Percentiles rank a stretch among this genome's conserved stretches.
Conservation (phyloP, 192 early-diverging fungal genomes). For the Coemansia sp. region DNA sequence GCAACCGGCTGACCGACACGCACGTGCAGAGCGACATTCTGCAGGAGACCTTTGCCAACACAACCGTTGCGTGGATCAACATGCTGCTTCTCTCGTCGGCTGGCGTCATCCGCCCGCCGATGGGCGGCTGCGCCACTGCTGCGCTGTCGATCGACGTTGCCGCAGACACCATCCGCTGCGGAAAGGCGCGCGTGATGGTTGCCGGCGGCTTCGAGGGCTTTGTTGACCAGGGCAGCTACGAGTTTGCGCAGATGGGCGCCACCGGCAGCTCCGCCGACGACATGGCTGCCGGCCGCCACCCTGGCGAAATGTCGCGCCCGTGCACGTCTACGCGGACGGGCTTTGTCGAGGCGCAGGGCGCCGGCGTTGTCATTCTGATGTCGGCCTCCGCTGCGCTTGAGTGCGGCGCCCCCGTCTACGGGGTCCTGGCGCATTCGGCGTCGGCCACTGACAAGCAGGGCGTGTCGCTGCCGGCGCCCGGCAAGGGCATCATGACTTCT, state of each 20-base stretch:
- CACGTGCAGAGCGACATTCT: slow-evolving; percentile 89
- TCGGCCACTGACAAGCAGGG: slow-evolving; percentile 96
- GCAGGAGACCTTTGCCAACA: slow-evolving; percentile 84
- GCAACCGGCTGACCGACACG: slow-evolving; percentile 76
- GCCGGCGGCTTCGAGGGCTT: slow-evolving; percentile 95
- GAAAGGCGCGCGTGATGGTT: slow-evolving; percentile 92
- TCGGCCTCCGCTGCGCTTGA: slow-evolving; percentile 82
- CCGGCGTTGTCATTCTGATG: slow-evolving; percentile 91
- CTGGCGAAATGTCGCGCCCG: slow-evolving; percentile 90
- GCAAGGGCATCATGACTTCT: slow-evolving; percentile 77
- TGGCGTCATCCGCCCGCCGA: slow-evolving; percentile 79
- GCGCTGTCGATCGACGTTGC: slow-evolving; percentile 90
- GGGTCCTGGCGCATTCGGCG: slow-evolving; percentile 81
- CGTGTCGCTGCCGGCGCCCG: slow-evolving; percentile 91
- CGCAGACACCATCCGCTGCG: slow-evolving; percentile 83
- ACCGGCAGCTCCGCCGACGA: slow-evolving; percentile 85
- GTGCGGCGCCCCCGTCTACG: slow-evolving; percentile 92
- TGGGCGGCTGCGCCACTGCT: slow-evolving; percentile 92
- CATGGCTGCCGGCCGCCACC: slow-evolving; percentile 78
- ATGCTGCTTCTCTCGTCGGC: slow-evolving; percentile 91
- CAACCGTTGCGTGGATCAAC: slow-evolving; percentile 88
- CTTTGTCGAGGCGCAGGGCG: slow-evolving; percentile 96
- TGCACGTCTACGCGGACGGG: slow-evolving; percentile 83
- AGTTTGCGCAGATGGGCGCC: slow-evolving; percentile 99
- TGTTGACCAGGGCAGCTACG: slow-evolving; percentile 90